phyloP scores from a whole-genome alignment of 148 eudicot genomes.

The Vaccinium myrtillus region DNA sequence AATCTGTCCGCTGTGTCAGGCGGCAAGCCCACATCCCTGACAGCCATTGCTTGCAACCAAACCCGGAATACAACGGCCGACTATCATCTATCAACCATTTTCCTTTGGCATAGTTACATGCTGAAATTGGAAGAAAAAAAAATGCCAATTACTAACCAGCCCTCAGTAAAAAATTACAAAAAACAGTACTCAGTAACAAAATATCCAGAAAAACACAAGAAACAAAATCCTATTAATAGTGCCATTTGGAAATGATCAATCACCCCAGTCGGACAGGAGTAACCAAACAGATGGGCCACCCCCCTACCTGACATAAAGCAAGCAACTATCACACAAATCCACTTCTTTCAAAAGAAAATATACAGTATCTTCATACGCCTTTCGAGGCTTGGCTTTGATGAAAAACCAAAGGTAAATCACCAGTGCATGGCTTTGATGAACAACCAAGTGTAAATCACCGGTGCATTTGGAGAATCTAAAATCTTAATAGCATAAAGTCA shows the following conservation, averaged over 20 bases:
- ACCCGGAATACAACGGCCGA: slow-evolving; percentile 87
- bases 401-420: not conserved
- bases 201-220: not conserved
- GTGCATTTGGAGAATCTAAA: not conserved
- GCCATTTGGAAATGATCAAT: not conserved
- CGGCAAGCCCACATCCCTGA: slow-evolving; percentile 98
- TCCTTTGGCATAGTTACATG: slow-evolving; percentile 74
- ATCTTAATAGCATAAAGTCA: not conserved
- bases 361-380: not conserved
- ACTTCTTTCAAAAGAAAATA: not conserved
- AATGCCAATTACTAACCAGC: not conserved
- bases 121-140: slow-evolving; percentile 40
- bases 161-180: too few species aligned
- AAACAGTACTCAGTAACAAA: not conserved
- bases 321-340: not conserved
- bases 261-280: not conserved
- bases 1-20: slow-evolving; percentile 75
- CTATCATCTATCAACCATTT: slow-evolving; percentile 77
- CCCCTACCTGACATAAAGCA: not conserved
- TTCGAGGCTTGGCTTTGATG: slow-evolving; percentile 1
- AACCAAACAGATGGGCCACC: not conserved
- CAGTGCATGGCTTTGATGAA: not conserved
- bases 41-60: slow-evolving; percentile 87
- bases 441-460: not conserved
- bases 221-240: not conserved